Evolutionary conservation across 202 grass and related monocot species (phyloP).

Genomic region (Saccharum hybrid): DNA sequence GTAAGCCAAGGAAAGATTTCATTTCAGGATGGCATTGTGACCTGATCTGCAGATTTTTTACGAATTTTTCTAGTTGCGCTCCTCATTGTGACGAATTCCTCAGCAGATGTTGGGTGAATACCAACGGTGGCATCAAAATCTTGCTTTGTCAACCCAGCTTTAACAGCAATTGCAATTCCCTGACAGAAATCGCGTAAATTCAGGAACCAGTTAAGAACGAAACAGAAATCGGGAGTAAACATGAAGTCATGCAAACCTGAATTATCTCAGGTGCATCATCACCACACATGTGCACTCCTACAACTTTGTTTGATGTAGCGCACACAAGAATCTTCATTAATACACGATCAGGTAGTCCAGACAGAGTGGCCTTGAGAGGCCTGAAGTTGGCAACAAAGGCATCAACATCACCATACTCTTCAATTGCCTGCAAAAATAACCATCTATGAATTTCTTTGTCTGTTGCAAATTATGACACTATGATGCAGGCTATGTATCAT

Average conservation of each 20-base stretch:
- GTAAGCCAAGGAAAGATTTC: not conserved
- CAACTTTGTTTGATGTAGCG: constrained; percentile 71
- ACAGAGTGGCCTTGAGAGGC: constrained; percentile 84
- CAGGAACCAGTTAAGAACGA: constrained; percentile 20
- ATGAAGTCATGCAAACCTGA: constrained; percentile 59
- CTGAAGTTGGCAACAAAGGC: constrained; percentile 83
- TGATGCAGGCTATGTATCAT: constrained; percentile 7
- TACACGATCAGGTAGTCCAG: constrained; percentile 91
- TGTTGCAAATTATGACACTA: constrained; percentile 29
- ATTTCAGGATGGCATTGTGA: constrained; percentile 31
- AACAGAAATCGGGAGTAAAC: constrained; percentile 33
- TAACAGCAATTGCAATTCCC: constrained; percentile 93
- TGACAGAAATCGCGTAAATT: constrained; percentile 40
- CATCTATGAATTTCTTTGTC: constrained; percentile 36
- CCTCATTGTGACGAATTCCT: constrained; percentile 95
- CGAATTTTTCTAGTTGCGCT: constrained; percentile 71
- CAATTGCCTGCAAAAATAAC: constrained; percentile 57
- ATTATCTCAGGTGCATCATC: constrained; percentile 94
- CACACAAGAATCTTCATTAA: constrained; percentile 91
- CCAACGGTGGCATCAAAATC: constrained; percentile 92
- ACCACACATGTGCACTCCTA: constrained; percentile 92
- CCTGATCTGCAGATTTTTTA: constrained; percentile 55
- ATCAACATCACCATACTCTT: constrained; percentile 81
- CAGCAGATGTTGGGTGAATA: constrained; percentile 86
- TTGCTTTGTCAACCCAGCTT: constrained; percentile 85